A percentile compares a stretch with the other conserved stretches of the same genome.
Conservation (phyloP, 768 basidiomycete species). For the Tylopilus cervinicoccineus region DNA sequence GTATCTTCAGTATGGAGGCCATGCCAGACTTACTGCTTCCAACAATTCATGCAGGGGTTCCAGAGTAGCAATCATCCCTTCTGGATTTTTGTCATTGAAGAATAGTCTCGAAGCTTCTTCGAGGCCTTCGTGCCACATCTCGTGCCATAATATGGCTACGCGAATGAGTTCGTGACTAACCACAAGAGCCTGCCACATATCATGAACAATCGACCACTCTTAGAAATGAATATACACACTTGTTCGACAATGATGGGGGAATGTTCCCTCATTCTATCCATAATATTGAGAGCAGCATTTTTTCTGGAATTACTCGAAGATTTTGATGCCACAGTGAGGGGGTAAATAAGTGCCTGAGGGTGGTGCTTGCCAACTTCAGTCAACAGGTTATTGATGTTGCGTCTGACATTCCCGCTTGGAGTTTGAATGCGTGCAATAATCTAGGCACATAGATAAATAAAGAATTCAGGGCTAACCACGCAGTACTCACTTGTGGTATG, state of each 20-base stretch:
- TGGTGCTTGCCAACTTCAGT: constrained; percentile 94
- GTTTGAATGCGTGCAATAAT: constrained; percentile 99
- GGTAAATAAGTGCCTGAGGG: constrained; percentile 95
- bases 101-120: constrained; percentile 96
- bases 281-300: constrained; percentile 80
- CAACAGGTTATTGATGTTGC: constrained; percentile 84
- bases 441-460: constrained; percentile 35
- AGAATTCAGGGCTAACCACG: not conserved
- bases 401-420: constrained; percentile 78
- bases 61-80: constrained; percentile 92
- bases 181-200: constrained; percentile 56
- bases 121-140: constrained; percentile 96
- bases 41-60: constrained; percentile 92
- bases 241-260: constrained; percentile 85
- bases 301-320: constrained; percentile 82
- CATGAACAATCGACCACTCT: not conserved
- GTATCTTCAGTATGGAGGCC: not conserved
- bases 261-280: constrained; percentile 92
- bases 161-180: constrained; percentile 95
- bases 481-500: constrained; percentile 78
- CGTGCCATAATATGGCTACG: constrained; percentile 98
- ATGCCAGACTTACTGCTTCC: constrained; percentile 58
- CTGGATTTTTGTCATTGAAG: constrained; percentile 95
- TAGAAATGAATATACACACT: constrained; percentile 35
- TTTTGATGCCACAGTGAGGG: constrained; percentile 93